A percentile compares a stretch with the other conserved stretches of the same genome.
phyloP scores from a whole-genome alignment of 148 eudicot species.

The Suaeda aralocaspica region DNA sequence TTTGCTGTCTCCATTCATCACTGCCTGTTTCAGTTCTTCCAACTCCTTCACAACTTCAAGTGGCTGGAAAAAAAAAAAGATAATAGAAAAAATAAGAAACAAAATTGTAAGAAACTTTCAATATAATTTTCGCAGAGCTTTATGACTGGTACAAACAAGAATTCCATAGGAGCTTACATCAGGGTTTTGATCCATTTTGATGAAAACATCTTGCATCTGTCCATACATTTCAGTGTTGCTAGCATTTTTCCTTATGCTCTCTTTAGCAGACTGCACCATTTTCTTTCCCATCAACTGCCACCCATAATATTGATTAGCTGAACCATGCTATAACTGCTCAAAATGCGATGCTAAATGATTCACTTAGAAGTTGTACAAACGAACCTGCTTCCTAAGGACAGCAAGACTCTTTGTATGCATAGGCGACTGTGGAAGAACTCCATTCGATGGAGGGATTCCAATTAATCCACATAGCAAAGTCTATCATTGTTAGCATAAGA shows the following conservation, averaged over 20 bases:
- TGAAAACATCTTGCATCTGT: conserved; percentile 52
- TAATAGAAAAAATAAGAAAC: no score
- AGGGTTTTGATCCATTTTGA: conserved; percentile 46
- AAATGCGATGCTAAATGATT: conserved; percentile 3
- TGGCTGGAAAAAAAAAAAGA: conserved; percentile 21
- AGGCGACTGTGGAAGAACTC: conserved; percentile 93
- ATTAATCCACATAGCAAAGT: conserved; percentile 79
- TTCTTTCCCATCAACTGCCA: conserved; percentile 35
- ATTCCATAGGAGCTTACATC: conserved; percentile 33
- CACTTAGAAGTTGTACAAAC: conserved; percentile 5
- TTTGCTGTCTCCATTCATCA: conserved; percentile 44
- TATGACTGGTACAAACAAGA: background rate
- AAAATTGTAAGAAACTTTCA: no score
- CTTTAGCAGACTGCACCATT: conserved; percentile 46
- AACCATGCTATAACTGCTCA: background rate
- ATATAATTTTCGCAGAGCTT: no score
- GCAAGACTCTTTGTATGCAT: conserved; percentile 94
- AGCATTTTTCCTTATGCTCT: conserved; percentile 40
- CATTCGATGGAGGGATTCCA: conserved; percentile 92
- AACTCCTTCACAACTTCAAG: conserved; percentile 36
- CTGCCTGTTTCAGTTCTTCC: conserved; percentile 54
- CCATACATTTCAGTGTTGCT: conserved; percentile 46
- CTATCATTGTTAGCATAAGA: conserved; percentile 29
- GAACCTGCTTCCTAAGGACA: conserved; percentile 74
- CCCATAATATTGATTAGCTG: conserved; percentile 8